Evolutionary conservation across 345 rosid species (phyloP).

Genomic region (Cardamine occulta): DNA sequence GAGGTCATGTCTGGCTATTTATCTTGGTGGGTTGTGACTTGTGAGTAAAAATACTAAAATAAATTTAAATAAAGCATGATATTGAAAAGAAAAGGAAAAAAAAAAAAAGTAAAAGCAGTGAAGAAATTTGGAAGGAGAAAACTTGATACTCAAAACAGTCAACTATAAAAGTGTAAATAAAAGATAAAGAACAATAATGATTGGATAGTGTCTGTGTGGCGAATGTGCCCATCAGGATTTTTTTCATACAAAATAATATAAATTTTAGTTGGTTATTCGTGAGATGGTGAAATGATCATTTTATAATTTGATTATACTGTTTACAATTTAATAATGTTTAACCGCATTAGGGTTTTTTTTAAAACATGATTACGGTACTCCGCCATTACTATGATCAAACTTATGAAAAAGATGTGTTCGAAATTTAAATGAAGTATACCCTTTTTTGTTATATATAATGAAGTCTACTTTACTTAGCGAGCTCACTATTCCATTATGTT

Average conservation of each 20-base stretch:
- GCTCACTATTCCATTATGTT: not conserved
- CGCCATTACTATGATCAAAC: not conserved
- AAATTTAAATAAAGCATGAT: not conserved
- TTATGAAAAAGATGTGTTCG: not conserved
- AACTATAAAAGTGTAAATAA: conserved; percentile 53
- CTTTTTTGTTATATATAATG: not conserved
- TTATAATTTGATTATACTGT: not conserved
- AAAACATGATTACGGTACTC: not conserved
- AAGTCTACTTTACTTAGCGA: not conserved
- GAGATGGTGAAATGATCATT: not conserved
- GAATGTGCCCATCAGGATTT: conserved; percentile 50
- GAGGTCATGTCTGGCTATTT: conserved; percentile 36
- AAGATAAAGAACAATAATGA: conserved; percentile 18
- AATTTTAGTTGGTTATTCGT: not conserved
- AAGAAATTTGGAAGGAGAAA: conserved; percentile 47
- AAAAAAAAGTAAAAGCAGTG: conserved; percentile 3
- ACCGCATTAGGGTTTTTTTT: not conserved
- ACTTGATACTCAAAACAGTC: conserved; percentile 47
- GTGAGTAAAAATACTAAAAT: conserved; percentile 24
- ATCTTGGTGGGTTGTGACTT: conserved; percentile 41
- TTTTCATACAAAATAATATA: not conserved
- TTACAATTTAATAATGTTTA: not conserved
- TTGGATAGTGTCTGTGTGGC: not conserved
- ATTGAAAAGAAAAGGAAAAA: not conserved
- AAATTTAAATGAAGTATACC: not conserved